These are phyloP conservation scores for Apiotrichum montevideense DNA, from an alignment of 1,284 basidiomycete genomes.

Conservation along the genomic window DNA sequence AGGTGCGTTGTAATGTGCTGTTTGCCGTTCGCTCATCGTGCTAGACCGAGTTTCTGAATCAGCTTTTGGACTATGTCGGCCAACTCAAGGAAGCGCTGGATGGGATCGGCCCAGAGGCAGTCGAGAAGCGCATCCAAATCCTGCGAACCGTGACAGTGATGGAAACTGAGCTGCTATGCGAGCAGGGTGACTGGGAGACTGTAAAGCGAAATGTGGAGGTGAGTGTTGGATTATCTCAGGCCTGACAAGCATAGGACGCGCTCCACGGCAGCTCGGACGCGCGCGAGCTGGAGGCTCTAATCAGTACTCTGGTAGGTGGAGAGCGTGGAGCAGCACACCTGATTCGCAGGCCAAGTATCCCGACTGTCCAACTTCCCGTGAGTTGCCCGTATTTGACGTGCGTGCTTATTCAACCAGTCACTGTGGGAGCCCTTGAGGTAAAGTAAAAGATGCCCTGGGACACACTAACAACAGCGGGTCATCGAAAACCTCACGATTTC, in stretches of 20 bases:
- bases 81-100: neutral
- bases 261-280: neutral
- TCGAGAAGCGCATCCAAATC: neutral
- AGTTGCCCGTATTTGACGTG: neutral
- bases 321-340: neutral
- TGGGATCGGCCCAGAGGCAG: neutral
- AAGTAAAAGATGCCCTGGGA: neutral
- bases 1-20: neutral
- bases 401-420: neutral
- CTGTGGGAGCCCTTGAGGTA: neutral
- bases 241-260: neutral
- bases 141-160: neutral
- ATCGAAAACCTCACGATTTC: neutral
- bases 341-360: conserved; percentile 1
- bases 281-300: neutral
- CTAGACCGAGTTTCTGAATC: neutral
- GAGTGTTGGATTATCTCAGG: neutral
- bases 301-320: conserved; percentile 1
- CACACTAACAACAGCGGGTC: neutral
- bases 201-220: neutral
- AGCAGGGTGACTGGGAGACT: conserved; percentile 3
- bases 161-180: conserved; percentile 11
- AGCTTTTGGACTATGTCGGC: conserved; percentile 1
- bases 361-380: neutral
- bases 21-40: neutral